Percentiles rank a stretch among this genome's conserved stretches.
Conservation (phyloP, 78 protist species). For the Protostelium mycophagum region DNA sequence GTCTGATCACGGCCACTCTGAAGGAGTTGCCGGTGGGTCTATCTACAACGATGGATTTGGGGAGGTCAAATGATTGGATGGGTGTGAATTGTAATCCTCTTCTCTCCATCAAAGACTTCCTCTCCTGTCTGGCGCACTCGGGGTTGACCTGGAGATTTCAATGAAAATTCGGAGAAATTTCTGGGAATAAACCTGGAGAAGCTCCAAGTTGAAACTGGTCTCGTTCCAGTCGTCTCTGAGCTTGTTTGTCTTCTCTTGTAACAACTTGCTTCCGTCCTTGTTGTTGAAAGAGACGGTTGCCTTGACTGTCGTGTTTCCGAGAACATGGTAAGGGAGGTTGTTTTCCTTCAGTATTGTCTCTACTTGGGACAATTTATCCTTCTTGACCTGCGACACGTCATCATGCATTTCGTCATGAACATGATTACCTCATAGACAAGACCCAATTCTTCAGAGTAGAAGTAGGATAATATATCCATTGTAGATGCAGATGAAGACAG, state of each 20-base stretch:
- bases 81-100: not conserved
- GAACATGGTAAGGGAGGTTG: constrained; percentile 5
- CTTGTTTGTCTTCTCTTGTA: not conserved
- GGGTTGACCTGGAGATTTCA: constrained; percentile 27
- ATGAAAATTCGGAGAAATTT: too few species aligned
- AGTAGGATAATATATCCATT: constrained; percentile 7
- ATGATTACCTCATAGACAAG: constrained; percentile 3
- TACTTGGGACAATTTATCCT: constrained; percentile 3
- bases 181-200: too few species aligned
- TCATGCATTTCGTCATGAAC: not conserved
- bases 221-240: constrained; percentile 76
- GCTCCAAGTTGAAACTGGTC: constrained; percentile 70
- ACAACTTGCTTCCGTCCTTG: not conserved
- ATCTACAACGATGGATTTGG: constrained; percentile 5
- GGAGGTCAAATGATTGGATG: constrained; percentile 23
- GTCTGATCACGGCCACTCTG: constrained; percentile 82
- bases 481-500: not conserved
- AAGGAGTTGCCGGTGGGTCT: constrained; percentile 12
- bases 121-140: constrained; percentile 64
- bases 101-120: constrained; percentile 13
- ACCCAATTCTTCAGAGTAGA: constrained; percentile 89
- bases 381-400: constrained; percentile 28
- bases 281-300: not conserved
- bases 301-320: constrained; percentile 33
- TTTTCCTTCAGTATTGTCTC: constrained; percentile 3